These are phyloP conservation scores for Suhomyces choctaworum DNA, from an alignment of 1,139 yeast species.

Conservation along the genomic window DNA sequence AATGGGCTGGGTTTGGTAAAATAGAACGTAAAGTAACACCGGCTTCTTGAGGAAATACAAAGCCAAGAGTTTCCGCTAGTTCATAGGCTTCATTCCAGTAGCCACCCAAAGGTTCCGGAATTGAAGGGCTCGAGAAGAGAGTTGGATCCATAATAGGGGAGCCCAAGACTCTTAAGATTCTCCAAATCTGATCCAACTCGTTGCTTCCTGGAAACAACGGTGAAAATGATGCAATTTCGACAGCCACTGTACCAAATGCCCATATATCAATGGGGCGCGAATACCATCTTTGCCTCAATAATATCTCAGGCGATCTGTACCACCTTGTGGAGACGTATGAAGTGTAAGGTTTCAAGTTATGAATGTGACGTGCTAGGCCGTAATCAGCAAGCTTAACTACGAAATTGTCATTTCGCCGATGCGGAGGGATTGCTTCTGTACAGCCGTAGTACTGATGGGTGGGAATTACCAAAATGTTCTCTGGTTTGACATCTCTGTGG, in stretches of 20 bases:
- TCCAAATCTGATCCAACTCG: constrained; percentile 76
- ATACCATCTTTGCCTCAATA: constrained; percentile 65
- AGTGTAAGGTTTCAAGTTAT: constrained; percentile 58
- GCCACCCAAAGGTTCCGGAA: constrained; percentile 55
- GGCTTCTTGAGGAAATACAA: constrained; percentile 48
- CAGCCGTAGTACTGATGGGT: constrained; percentile 53
- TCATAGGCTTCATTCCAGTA: constrained; percentile 61
- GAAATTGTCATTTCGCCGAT: constrained; percentile 47
- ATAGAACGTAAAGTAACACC: constrained; percentile 32
- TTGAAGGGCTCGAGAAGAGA: constrained; percentile 6
- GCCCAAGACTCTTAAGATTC: constrained; percentile 68
- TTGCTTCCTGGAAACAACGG: constrained; percentile 85
- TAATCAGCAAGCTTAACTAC: constrained; percentile 86
- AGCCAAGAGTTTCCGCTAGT: constrained; percentile 53
- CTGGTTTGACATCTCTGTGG: constrained; percentile 85
- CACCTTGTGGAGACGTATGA: constrained; percentile 92
- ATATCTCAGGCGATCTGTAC: constrained; percentile 94
- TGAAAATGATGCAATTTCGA: constrained; percentile 70
- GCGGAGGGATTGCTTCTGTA: constrained; percentile 41
- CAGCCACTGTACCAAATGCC: constrained; percentile 91
- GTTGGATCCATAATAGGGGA: constrained; percentile 45
- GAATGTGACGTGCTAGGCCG: constrained; percentile 75
- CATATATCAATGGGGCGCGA: constrained; percentile 84
- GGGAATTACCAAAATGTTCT: constrained; percentile 71
- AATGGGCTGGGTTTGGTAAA: constrained; percentile 24